Conservation (phyloP, 176 grass and related monocot species). For the Paspalum notatum region DNA sequence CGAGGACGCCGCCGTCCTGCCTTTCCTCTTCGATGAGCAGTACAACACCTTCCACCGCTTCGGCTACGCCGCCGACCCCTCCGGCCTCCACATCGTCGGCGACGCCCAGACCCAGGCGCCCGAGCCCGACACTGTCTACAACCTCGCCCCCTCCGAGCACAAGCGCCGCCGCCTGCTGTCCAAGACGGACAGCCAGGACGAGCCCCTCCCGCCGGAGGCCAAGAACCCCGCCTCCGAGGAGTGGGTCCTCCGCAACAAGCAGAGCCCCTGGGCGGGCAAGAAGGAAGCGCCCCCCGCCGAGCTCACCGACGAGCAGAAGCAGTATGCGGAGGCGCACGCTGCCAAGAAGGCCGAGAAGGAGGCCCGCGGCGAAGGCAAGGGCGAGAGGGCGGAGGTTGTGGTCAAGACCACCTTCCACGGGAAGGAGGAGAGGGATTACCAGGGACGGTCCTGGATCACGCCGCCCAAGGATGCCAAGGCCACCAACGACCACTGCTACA, state of each 20-base stretch:
- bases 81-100: slow-evolving; percentile 78
- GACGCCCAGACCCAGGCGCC: slow-evolving; percentile 54
- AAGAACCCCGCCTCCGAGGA: slow-evolving; percentile 79
- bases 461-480: slow-evolving; percentile 95
- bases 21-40: slow-evolving; percentile 97
- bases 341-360: slow-evolving; percentile 99
- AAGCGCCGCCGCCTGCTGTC: slow-evolving; percentile 84
- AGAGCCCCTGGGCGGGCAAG: slow-evolving; percentile 96
- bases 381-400: slow-evolving; percentile 58
- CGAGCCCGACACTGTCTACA: slow-evolving; percentile 78
- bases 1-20: slow-evolving; percentile 82
- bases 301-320: slow-evolving; percentile 90
- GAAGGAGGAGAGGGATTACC: slow-evolving; percentile 95
- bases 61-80: slow-evolving; percentile 88
- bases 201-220: slow-evolving; percentile 36
- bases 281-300: slow-evolving; percentile 63
- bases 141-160: slow-evolving; percentile 84
- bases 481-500: slow-evolving; percentile 79
- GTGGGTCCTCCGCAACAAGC: slow-evolving; percentile 82
- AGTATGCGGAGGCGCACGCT: slow-evolving; percentile 88
- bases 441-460: slow-evolving; percentile 93
- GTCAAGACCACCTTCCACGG: slow-evolving; percentile 95
- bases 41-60: slow-evolving; percentile 97
- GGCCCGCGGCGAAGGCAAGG: slow-evolving; percentile 67
- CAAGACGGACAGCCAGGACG: slow-evolving; percentile 53